phyloP scores from a whole-genome alignment of 495 filamentous ascomycete species.

The Aspergillus cavernicola region DNA sequence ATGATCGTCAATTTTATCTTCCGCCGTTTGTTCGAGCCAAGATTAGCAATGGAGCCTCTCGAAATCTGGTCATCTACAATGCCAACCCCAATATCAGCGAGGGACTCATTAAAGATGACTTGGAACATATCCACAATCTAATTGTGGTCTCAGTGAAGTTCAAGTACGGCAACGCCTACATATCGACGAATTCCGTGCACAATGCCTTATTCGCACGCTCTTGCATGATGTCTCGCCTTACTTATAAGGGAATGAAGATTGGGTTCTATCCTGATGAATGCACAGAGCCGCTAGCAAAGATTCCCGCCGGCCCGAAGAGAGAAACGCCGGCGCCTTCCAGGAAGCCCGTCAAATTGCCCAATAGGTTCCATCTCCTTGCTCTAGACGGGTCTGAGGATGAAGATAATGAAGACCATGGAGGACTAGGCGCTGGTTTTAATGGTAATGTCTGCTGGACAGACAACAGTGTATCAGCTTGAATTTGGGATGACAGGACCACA shows the following conservation, averaged over 20 bases:
- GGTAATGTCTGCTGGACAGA: conserved; percentile 15
- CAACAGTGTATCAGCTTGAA: conserved; percentile 17
- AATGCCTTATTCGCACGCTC: conserved; percentile 70
- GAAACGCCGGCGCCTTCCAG: conserved; percentile 30
- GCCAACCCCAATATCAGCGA: conserved; percentile 59
- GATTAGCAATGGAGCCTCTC: conserved; percentile 67
- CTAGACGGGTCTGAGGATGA: conserved; percentile 47
- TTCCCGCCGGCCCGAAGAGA: conserved; percentile 24
- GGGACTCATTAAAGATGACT: conserved; percentile 61
- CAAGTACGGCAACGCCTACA: conserved; percentile 52
- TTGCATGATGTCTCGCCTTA: conserved; percentile 72
- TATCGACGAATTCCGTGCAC: conserved; percentile 75
- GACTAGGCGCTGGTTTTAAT: conserved; percentile 8
- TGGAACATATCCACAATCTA: conserved; percentile 81
- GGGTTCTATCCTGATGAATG: conserved; percentile 76
- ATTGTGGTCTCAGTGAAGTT: conserved; percentile 65
- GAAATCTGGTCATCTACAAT: conserved; percentile 67
- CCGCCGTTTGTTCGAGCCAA: conserved; percentile 63
- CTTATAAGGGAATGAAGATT: conserved; percentile 72
- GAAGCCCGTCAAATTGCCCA: conserved; percentile 37
- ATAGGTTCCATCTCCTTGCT: conserved; percentile 65
- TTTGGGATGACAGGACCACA: background rate
- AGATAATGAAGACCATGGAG: conserved; percentile 18
- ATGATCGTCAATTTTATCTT: conserved; percentile 68
- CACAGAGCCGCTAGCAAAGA: conserved; percentile 52